A percentile compares a stretch with the other conserved stretches of the same genome.
These are phyloP conservation scores for Ganoderma lingzhi DNA, from an alignment of 1,284 basidiomycete genomes.

Conservation along the genomic window DNA sequence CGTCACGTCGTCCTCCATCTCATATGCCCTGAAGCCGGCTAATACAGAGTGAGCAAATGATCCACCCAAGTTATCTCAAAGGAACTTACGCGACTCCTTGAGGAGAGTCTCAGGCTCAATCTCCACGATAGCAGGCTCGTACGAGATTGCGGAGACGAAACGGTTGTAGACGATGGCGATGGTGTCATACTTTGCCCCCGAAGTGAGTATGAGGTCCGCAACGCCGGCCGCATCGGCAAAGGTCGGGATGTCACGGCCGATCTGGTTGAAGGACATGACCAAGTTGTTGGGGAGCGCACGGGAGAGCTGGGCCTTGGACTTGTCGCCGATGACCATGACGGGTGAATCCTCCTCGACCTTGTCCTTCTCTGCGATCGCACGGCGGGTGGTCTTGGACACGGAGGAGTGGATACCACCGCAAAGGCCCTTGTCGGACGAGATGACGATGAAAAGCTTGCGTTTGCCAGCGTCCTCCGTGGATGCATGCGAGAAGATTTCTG, in stretches of 20 bases:
- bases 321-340: slow-evolving; percentile 94
- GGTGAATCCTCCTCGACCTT: slow-evolving; percentile 69
- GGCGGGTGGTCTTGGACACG: slow-evolving; percentile 89
- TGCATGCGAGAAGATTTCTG: slow-evolving; percentile 86
- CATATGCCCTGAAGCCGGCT: slow-evolving; percentile 92
- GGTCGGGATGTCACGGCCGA: slow-evolving; percentile 96
- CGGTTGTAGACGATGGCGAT: slow-evolving; percentile 94
- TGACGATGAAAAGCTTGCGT: slow-evolving; percentile 89
- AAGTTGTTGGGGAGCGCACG: slow-evolving; percentile 77
- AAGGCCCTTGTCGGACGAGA: slow-evolving; percentile 99
- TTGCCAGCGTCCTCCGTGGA: slow-evolving; percentile 66
- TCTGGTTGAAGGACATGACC: slow-evolving; percentile 94
- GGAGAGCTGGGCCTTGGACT: slow-evolving; percentile 93
- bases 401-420: slow-evolving; percentile 99
- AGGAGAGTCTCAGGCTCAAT: slow-evolving; percentile 86
- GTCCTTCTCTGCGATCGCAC: slow-evolving; percentile 61
- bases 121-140: slow-evolving; percentile 82
- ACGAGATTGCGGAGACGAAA: slow-evolving; percentile 94
- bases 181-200: slow-evolving; percentile 89
- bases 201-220: slow-evolving; percentile 91
- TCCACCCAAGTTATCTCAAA: neutral
- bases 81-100: slow-evolving; percentile 74
- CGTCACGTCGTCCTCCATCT: slow-evolving; percentile 95
- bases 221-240: slow-evolving; percentile 96
- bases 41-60: slow-evolving; percentile 6